Evolutionary conservation across 1,139 yeast species (phyloP).

Genomic region (Pichia sp.): DNA sequence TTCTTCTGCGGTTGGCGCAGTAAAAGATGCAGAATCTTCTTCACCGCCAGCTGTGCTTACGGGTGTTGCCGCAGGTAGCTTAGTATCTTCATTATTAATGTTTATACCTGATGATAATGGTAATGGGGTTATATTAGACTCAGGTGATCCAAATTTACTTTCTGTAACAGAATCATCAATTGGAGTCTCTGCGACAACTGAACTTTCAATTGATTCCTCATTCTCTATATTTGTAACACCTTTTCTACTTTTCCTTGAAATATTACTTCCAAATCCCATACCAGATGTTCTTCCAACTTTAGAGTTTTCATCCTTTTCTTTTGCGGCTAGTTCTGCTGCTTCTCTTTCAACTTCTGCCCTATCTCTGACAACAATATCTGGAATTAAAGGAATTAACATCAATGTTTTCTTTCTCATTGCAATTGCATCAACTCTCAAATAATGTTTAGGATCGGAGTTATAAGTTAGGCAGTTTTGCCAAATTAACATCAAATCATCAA

Average conservation of each 20-base stretch:
- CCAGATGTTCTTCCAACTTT: slow-evolving; percentile 40
- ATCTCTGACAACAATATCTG: slow-evolving; percentile 76
- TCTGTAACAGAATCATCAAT: slow-evolving; percentile 3
- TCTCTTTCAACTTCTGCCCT: slow-evolving; percentile 85
- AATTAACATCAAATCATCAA: slow-evolving; percentile 86
- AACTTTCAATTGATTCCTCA: slow-evolving; percentile 26
- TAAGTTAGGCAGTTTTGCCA: slow-evolving; percentile 93
- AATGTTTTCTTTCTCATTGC: slow-evolving; percentile 93
- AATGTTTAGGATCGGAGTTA: slow-evolving; percentile 93
- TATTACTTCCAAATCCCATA: slow-evolving; percentile 27
- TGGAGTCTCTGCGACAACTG: slow-evolving; percentile 23
- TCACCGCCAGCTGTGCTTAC: slow-evolving; percentile 6
- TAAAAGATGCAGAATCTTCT: slow-evolving; percentile 1
- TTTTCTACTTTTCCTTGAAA: slow-evolving; percentile 26
- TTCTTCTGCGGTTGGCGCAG: background rate
- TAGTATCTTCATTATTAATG: background rate
- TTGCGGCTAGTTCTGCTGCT: slow-evolving; percentile 49
- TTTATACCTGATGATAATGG: background rate
- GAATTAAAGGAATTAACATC: slow-evolving; percentile 72
- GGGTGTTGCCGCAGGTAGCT: slow-evolving; percentile 1
- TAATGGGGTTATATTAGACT: background rate
- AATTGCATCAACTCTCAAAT: slow-evolving; percentile 80
- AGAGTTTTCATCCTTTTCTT: slow-evolving; percentile 49
- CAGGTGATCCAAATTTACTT: background rate
- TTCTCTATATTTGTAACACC: slow-evolving; percentile 18